Conservation (phyloP, 371 early-diverging fungal genomes). For the Phascolomyces articulosus region DNA sequence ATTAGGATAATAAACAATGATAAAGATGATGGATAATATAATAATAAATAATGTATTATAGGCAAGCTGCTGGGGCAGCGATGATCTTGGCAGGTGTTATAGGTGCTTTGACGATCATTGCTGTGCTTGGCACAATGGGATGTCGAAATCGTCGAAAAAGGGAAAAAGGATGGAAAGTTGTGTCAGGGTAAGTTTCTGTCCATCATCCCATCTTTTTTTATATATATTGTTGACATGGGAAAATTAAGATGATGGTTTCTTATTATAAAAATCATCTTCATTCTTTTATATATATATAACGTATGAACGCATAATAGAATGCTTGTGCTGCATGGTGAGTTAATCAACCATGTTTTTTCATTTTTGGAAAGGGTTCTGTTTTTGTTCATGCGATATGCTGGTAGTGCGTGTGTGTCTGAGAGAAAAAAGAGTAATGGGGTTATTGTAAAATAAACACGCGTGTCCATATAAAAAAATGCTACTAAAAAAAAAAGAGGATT, state of each 20-base stretch:
- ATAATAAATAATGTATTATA: constrained; percentile 5
- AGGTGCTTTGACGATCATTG: constrained; percentile 31
- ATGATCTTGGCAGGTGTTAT: constrained; percentile 32
- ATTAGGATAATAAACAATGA: too few species aligned
- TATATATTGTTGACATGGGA: neutral
- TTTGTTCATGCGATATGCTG: neutral
- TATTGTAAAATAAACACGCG: too few species aligned
- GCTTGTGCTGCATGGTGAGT: constrained; percentile 34
- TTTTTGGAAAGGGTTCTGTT: too few species aligned
- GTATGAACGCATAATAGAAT: too few species aligned
- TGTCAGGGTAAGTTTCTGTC: constrained; percentile 34
- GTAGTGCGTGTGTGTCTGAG: neutral
- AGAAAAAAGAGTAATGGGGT: too few species aligned
- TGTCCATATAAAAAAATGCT: too few species aligned
- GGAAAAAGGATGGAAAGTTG: constrained; percentile 34
- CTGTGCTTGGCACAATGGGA: constrained; percentile 41
- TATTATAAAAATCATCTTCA: too few species aligned
- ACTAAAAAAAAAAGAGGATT: too few species aligned
- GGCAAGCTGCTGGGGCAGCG: constrained; percentile 31
- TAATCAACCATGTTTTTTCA: constrained; percentile 4
- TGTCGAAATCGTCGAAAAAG: constrained; percentile 42
- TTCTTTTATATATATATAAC: too few species aligned
- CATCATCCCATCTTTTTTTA: neutral
- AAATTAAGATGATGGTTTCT: too few species aligned
- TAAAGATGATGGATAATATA: neutral